Base-by-base conservation (phyloP, 805 yeast species). In the Ogataea paraovalis region DNA sequence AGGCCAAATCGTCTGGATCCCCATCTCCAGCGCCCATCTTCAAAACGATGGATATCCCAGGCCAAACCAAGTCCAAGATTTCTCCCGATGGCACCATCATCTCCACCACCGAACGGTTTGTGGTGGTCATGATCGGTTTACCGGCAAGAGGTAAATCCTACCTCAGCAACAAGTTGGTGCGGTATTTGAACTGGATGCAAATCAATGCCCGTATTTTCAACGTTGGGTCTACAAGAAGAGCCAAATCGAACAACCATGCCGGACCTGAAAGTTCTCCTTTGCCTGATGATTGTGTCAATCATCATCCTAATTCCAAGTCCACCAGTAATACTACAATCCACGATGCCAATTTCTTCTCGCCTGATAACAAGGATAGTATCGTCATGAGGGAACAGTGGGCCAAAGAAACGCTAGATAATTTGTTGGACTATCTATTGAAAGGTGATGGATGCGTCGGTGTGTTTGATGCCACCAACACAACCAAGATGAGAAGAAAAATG, bases 111-210 rank as follows among this genome's bases (percentile, higher is more conserved):
- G 97, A 89, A 13, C 86, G 89, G 61, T 74, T 92, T 45, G 96
- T 92, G 14, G 88, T 92, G 49, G 95, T 94, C 18, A 92, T 92
- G 98, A 97, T 92, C 14, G 99, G 99, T 0, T 66, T 85, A 13
- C 98, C 98, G 0, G 97, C 97, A 0, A 74, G 97, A 46, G 99
- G 99, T 3, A 92, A 92, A 65, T 86, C 96, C 1, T 94, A 91
- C 64, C 82, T 92, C 52, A 89, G 97, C 44, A 92, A 90, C 66
- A 92, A 94, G 63, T 73, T 92, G 42, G 87, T 95, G 1, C 71
- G 98, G 50, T 94, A 88, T 67, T 72, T 92, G 62, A 92, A 92
- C 68, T 92, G 97, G 96, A 78, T 90, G 36, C 96, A 91, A 67
- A 95, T 91, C 58, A 89, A 87, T 56, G 83, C 96, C 50, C 76